Evolutionary conservation across 2,329 filamentous ascomycete species (phyloP), one percentile per base, ranked within the genome.

Genomic region (Alternaria tenuissima): DNA sequence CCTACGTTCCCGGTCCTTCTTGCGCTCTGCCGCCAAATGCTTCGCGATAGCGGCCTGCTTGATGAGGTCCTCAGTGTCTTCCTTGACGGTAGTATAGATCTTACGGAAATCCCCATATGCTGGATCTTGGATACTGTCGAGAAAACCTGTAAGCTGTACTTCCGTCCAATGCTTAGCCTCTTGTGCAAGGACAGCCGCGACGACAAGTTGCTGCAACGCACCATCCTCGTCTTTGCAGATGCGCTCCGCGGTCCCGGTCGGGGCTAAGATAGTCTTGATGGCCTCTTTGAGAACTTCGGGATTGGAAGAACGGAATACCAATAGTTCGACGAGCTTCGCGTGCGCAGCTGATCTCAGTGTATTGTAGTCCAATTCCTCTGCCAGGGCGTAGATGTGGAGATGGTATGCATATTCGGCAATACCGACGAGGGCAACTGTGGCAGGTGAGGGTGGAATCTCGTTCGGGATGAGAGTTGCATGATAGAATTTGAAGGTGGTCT

Each of bases 351-450:
- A 42, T 14, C 44, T 53, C 7, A 64, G 51, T 2, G 59, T 42
- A 28, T 57, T 20, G 51, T 63, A 68, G 1, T 61, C 20, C 9
- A 66, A 52, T 3, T 49, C 26, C 30, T 66, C 63, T 14, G 44
- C 59, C 20, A 66, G 36, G 38, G 57, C 56, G 41, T 59, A 64
- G 55, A 68, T 66, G 46, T 47, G 58, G 30, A 66, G 24, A 28
- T 63, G 62, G 36, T 63, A 61, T 12, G 38, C 38, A 30, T 49
- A 52, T 32, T 56, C 32, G 6, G 38, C 56, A 30, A 59, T 47
- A 42, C 41, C 59, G 12, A 24, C 42, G 11, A 58, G 49, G n/a
- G 55, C 42, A 18, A 34, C n/a, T 8, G 34, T 58, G 24, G 55
- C 49, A 22, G 55, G n/a, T 20, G 42, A 30, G 1, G 57, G 39